Percentiles rank a stretch among this genome's conserved stretches.
These are phyloP conservation scores for Claviceps digitariae DNA, from an alignment of 2,329 filamentous ascomycete genomes.

Conservation along the genomic window DNA sequence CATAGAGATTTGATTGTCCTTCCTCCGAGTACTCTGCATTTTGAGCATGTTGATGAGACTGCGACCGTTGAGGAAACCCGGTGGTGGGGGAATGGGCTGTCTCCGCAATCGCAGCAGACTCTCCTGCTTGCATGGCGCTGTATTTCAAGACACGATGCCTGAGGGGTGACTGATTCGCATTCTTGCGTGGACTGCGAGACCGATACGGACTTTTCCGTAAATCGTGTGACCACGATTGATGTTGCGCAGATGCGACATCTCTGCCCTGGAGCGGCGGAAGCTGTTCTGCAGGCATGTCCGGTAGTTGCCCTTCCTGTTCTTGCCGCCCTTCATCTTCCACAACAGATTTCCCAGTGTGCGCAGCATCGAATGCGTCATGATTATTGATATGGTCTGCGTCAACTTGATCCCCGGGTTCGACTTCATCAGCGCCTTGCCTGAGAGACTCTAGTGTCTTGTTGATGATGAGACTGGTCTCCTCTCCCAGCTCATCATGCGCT, in stretches of 20 bases:
- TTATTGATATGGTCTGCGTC: slow-evolving; percentile 5
- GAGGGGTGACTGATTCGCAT: slow-evolving; percentile 16
- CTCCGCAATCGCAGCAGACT: slow-evolving; percentile 2
- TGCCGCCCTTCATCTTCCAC: neutral
- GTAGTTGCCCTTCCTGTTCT: neutral
- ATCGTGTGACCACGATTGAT: slow-evolving; percentile 10
- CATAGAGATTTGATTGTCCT: slow-evolving; percentile 26
- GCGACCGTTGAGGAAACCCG: slow-evolving; percentile 1
- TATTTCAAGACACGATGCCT: slow-evolving; percentile 21
- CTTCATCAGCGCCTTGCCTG: slow-evolving; percentile 18
- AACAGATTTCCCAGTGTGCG: slow-evolving; percentile 3
- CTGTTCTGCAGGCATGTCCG: slow-evolving; percentile 6
- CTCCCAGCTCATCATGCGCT: slow-evolving; percentile 33
- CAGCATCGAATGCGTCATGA: neutral
- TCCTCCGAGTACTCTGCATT: slow-evolving; percentile 9
- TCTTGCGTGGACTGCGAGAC: slow-evolving; percentile 23
- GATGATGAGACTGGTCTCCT: slow-evolving; percentile 43
- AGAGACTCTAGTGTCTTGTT: slow-evolving; percentile 40
- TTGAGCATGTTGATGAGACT: neutral
- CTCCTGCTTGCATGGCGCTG: slow-evolving; percentile 13
- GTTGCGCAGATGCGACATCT: neutral
- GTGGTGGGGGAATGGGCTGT: slow-evolving; percentile 1
- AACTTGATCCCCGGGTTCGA: neutral
- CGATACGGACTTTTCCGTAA: slow-evolving; percentile 15
- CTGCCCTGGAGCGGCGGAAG: slow-evolving; percentile 7